Evolutionary conservation across 2,329 filamentous ascomycete genomes (phyloP).

Genomic region (Beauveria sp.): DNA sequence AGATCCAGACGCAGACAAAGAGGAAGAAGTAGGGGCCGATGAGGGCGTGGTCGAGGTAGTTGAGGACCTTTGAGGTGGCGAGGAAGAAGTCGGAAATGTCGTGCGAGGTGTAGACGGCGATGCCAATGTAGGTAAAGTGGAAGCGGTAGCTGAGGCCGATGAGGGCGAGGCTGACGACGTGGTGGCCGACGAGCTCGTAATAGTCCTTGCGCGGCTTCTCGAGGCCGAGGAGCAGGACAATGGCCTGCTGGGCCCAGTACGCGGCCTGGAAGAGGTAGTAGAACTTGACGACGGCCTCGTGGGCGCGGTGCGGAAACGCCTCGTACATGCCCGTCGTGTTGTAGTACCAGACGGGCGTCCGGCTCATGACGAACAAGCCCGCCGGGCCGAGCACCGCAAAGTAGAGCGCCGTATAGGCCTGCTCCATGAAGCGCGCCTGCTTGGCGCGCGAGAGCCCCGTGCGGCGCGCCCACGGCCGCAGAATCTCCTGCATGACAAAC

Average conservation of each 20-base stretch:
- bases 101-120: conserved; percentile 90
- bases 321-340: conserved; percentile 88
- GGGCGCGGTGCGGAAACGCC: conserved; percentile 73
- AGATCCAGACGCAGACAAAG: conserved; percentile 81
- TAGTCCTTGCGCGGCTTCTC: conserved; percentile 95
- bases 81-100: conserved; percentile 95
- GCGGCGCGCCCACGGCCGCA: conserved; percentile 66
- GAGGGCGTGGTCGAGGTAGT: conserved; percentile 75
- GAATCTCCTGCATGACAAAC: conserved; percentile 87
- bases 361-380: conserved; percentile 84
- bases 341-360: conserved; percentile 93
- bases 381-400: conserved; percentile 75
- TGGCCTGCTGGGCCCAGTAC: conserved; percentile 92
- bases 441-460: conserved; percentile 70
- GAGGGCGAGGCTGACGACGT: conserved; percentile 78
- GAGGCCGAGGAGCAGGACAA: conserved; percentile 77
- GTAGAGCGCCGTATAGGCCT: conserved; percentile 90
- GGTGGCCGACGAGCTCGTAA: conserved; percentile 84
- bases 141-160: conserved; percentile 88
- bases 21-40: conserved; percentile 78
- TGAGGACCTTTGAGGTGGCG: conserved; percentile 83
- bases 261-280: conserved; percentile 93
- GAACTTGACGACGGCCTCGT: conserved; percentile 79
- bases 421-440: conserved; percentile 90
- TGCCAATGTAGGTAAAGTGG: conserved; percentile 92